A percentile compares a stretch with the other conserved stretches of the same genome.
Conservation (phyloP, 768 basidiomycete genomes). For the Russula ochroleuca region DNA sequence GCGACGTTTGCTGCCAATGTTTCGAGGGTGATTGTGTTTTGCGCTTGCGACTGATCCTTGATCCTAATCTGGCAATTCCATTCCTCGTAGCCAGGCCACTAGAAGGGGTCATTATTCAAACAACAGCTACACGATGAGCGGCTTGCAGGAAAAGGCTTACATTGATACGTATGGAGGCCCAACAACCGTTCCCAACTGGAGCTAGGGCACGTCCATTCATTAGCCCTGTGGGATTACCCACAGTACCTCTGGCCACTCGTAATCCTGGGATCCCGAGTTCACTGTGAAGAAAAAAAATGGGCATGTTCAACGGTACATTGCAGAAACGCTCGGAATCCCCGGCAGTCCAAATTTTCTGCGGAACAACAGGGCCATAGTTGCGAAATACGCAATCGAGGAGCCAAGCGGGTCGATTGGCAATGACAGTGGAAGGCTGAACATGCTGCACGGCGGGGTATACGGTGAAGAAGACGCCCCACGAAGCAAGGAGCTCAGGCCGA, state of each 20-base stretch:
- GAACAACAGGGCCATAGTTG: slow-evolving; percentile 4
- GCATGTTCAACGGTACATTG: neutral
- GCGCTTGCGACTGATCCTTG: slow-evolving; percentile 6
- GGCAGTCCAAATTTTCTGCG: slow-evolving; percentile 11
- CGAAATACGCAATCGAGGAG: slow-evolving; percentile 10
- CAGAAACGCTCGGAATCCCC: slow-evolving; percentile 12
- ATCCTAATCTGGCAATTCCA: slow-evolving; percentile 15
- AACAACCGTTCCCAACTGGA: slow-evolving; percentile 1
- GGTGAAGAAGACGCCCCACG: neutral
- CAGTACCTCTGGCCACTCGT: neutral
- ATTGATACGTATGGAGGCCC: slow-evolving; percentile 9
- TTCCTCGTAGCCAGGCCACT: slow-evolving; percentile 21
- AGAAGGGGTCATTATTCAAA: neutral
- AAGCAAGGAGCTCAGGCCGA: too few relatives aligned
- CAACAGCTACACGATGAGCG: neutral
- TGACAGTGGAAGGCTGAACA: neutral
- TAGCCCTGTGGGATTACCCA: neutral
- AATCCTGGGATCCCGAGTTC: slow-evolving; percentile 2
- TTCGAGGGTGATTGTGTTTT: slow-evolving; percentile 5
- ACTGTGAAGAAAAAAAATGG: slow-evolving; percentile 20
- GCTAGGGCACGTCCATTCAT: neutral
- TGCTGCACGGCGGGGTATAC: neutral
- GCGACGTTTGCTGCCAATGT: slow-evolving; percentile 6
- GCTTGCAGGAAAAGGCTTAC: neutral
- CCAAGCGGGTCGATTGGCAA: neutral